Evolutionary conservation across 2,329 filamentous ascomycete species (phyloP), one percentile per base, ranked within the genome.

Genomic region (Colletotrichum shisoi): DNA sequence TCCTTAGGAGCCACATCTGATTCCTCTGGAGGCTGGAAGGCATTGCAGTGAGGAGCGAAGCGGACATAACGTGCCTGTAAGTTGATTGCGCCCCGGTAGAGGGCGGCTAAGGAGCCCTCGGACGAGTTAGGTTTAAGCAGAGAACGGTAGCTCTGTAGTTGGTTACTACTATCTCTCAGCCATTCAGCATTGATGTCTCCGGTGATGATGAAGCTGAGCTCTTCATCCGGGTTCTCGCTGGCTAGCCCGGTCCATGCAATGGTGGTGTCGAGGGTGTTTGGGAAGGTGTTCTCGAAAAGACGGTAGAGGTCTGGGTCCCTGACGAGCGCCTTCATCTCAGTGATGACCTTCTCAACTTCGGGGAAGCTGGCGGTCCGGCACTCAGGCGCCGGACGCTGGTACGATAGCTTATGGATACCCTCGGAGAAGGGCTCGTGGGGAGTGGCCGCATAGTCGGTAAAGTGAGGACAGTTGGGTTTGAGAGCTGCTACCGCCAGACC

Each of bases 101-200:
- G 80, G 58, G 86, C 86, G 34, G 89, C 90, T 45, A 93, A 80
- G 4, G 85, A 87, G 71, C 87, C 79, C 9, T 78, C 73, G n/a
- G 81, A 81, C 34, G 78, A 76, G 62, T 83, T 82, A 17, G 83
- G 80, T 62, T 81, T 82, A 39, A 93, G 81, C 17, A 93, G 75
- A 1, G 88, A 82, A 59, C 89, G 84, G 76, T 93, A 94, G 44
- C 88, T 90, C 72, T 91, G 89, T 78, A 93, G 84, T 76, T 93
- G 91, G 77, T 93, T 93, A 52, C 89, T 87, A 60, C 91, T 96
- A 77, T 98, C 94, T 53, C 94, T 88, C 59, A 97, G 81, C 94
- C 94, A 98, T 79, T 96, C 93, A 0, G 94, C 94, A 71, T 96
- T 89, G 76, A 96, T 96, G 73, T 96, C 92, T 37, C 92, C 93